Evolutionary conservation across 441 rosid species (phyloP), one percentile per base, ranked within the genome.

Genomic region (Gossypium aridum): DNA sequence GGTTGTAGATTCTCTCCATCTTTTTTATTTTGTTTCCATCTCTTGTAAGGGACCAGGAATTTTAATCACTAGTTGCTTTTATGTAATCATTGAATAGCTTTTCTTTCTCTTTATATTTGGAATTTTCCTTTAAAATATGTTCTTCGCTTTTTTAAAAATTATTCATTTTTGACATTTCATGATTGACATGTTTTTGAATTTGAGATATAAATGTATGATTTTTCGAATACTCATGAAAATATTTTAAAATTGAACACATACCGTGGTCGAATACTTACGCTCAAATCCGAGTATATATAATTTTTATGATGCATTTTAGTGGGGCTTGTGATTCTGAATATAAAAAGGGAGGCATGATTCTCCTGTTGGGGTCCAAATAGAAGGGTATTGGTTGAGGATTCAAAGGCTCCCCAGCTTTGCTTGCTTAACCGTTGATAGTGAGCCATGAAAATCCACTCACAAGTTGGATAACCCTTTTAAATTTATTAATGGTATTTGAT

Each of bases 41-140:
- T 20, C 53, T 56, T 80, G 78, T 55, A 78, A 72, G 64, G 64
- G 75, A 56, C 71, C 68, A 77, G 47, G 82, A 81, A 72, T 60
- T 43, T 76, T 23, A 37, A 81, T 77, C 79, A 69, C 31, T 53
- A 69, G 75, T 82, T 83, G 89, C 97, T 88, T 88, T 88, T 81
- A 74, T 59, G 84, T 73, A 87, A 75, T 88, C 81, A 79, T 82
- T 83, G 73, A 69, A 64, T 70, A 83, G 78, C 87, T 86, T 39
- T 85, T 78, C n/a, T 9, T 69, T 16, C 23, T 54, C 22, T 54
- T 54, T 54, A 54, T 17, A 6, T 54, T 54, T 16, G 59, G 59
- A 16, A 54, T 54, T 17, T 54, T 54, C 3, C 19, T 54, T 43
- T 43, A 43, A 43, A 43, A 43, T 10, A 43, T 43, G 14, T 43